Base-by-base conservation (phyloP, 2,329 filamentous ascomycete genomes). In the Xylaria multiplex region DNA sequence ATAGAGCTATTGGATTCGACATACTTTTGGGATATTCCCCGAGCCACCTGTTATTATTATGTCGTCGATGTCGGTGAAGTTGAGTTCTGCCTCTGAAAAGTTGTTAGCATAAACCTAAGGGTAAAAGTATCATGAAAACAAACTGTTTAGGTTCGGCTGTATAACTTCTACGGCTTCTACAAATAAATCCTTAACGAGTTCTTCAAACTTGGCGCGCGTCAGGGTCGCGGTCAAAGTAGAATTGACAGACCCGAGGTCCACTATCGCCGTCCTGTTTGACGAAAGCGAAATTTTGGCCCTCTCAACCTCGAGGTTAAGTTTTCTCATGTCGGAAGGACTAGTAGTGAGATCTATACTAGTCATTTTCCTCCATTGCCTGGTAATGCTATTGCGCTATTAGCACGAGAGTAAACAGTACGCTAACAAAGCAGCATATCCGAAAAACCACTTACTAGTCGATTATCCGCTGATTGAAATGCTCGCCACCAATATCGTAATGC, bases 1-100 rank as follows among this genome's bases (percentile, higher is more conserved):
- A 22, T 16, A 45, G 22, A 16, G 27, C 22, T 9, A 14, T 6
- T 11, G 6, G 32, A 42, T 5, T 27, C 40, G 16, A 19, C 19
- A 24, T 59, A 50, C 56, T 27, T 14, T 49, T 30, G 45, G 45
- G 27, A 59, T 59, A 40, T 27, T 16, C n/a, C 43, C 45, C 30
- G 22, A 49, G 32, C 45, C 56, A 49, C 56, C 43, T n/a, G 56
- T 37, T 48, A 59, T 7, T 11, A 59, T 27, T 40, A 59, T 13
- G 19, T 59, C n/a, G 30, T 50, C 32, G 13, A 59, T 59, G 6
- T 59, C 19, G 19, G 56, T 13, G 30, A 59, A 27, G 13, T n/a
- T 40, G 1, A 59, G 1, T 9, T 50, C 50, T 30, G 43, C 56
- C 8, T 50, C 56, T 59, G 13, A 14, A 49, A 59, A 32, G 49